phyloP scores from a whole-genome alignment of 768 basidiomycete genomes.

The Omphalotus guepiniiformis region DNA sequence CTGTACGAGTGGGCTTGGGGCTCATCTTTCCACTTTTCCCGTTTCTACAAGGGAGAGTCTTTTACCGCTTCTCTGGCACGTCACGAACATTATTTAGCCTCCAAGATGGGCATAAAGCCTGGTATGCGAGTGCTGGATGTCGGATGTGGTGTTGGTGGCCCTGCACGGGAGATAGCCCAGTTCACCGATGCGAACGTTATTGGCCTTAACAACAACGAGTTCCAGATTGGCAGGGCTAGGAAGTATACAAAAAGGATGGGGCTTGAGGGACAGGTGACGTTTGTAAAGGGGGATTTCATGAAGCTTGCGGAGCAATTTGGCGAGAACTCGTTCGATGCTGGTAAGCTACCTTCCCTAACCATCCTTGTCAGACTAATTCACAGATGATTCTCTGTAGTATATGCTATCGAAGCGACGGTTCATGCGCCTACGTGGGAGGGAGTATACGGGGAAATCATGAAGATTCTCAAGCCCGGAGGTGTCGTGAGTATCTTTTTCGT shows the following conservation, averaged over 20 bases:
- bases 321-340: constrained; percentile 90
- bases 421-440: constrained; percentile 97
- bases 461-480: constrained; percentile 95
- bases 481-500: constrained; percentile 51
- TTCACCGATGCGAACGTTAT: constrained; percentile 84
- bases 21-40: constrained; percentile 92
- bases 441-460: constrained; percentile 89
- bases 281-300: constrained; percentile 96
- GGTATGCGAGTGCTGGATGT: constrained; percentile 98
- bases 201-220: constrained; percentile 95
- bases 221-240: constrained; percentile 85
- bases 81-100: constrained; percentile 95
- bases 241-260: constrained; percentile 77
- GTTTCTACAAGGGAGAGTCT: constrained; percentile 90
- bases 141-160: constrained; percentile 97
- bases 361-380: not conserved
- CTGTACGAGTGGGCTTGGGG: constrained; percentile 95
- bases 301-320: constrained; percentile 89
- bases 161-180: constrained; percentile 90
- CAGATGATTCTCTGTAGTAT: constrained; percentile 50
- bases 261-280: constrained; percentile 72
- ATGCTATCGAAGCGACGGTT: constrained; percentile 96
- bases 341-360: too few species aligned
- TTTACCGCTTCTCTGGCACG: constrained; percentile 77
- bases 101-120: constrained; percentile 76